Evolutionary conservation across 495 filamentous ascomycete species (phyloP).

Genomic region (Physcia stellaris): DNA sequence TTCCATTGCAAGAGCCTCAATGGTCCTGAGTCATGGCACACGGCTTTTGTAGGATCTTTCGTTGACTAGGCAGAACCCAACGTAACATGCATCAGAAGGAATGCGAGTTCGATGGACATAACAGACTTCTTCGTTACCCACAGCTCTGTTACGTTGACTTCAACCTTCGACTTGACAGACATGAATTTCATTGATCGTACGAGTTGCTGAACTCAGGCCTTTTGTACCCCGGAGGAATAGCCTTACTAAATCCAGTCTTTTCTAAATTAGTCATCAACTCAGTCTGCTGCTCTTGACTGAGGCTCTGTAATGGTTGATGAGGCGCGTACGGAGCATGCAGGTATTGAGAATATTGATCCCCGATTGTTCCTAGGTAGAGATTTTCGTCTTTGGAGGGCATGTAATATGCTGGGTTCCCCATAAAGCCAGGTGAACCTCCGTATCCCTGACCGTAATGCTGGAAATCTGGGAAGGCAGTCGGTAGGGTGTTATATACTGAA

Average conservation of each 20-base stretch:
- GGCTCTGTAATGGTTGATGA: conserved; percentile 42
- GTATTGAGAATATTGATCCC: conserved; percentile 37
- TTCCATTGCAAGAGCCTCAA: too few species aligned
- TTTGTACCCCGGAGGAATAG: too few species aligned
- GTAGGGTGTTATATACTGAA: conserved; percentile 32
- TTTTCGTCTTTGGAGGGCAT: conserved; percentile 29
- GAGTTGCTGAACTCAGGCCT: too few species aligned
- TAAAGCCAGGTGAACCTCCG: conserved; percentile 29
- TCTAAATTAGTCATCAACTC: conserved; percentile 42
- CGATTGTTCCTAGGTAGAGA: conserved; percentile 29
- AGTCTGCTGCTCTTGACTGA: conserved; percentile 57
- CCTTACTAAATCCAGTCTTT: neutral
- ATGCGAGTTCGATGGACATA: too few species aligned
- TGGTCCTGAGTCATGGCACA: too few species aligned
- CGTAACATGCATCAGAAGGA: too few species aligned
- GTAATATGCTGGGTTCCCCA: conserved; percentile 26
- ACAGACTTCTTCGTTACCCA: too few species aligned
- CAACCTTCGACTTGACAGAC: too few species aligned
- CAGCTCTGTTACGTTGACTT: too few species aligned
- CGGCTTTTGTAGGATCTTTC: too few species aligned
- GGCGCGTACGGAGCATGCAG: conserved; percentile 30
- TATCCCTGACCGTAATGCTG: conserved; percentile 35
- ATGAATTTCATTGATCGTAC: too few species aligned
- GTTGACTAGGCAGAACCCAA: too few species aligned
- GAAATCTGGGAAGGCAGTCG: conserved; percentile 30